Evolutionary conservation across 345 rosid genomes (phyloP), one percentile per base, ranked within the genome.

Genomic region (Toxicodendron radicans): DNA sequence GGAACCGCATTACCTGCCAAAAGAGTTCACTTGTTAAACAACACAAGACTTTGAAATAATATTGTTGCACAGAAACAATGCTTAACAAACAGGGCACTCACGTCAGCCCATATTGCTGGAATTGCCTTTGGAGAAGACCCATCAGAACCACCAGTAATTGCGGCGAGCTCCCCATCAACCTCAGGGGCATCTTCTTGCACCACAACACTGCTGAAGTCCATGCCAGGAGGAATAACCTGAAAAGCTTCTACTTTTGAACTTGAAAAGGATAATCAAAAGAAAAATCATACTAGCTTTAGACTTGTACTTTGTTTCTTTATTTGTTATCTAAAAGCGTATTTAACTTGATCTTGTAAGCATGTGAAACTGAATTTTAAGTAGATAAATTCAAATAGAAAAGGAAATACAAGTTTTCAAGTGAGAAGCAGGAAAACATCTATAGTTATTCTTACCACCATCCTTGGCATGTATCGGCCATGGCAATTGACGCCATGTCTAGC

Each of bases 151-250:
- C 91, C 91, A 56, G 72, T 64, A 62, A 86, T 85, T 0, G 90
- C 54, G 27, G 87, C 75, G 59, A 91, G 80, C 45, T 95, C 99
- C 46, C 93, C 97, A 23, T 95, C 99, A 67, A 77, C 79, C 53
- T 95, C 99, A 32, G 89, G 83, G 73, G 80, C 76, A 68, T 95
- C 97, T 87, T 95, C 98, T 83, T 95, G 99, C 84, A 79, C 88
- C 80, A 81, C 91, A 69, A 92, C 99, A 70, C 82, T 92, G 80
- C 98, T 91, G 79, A 93, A 92, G 87, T 95, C 99, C 99, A 95
- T 92, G 68, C 99, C 99, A 64, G 99, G 99, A 58, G 99, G 94
- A 84, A 95, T 91, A 58, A 95, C 99, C 97, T n/a, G n/a, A n/a
- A n/a, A n/a, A n/a, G n/a, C n/a, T n/a, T n/a, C n/a, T n/a, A n/a